Evolutionary conservation across 805 yeast species (phyloP).

Genomic region (Saccharomyces jurei): DNA sequence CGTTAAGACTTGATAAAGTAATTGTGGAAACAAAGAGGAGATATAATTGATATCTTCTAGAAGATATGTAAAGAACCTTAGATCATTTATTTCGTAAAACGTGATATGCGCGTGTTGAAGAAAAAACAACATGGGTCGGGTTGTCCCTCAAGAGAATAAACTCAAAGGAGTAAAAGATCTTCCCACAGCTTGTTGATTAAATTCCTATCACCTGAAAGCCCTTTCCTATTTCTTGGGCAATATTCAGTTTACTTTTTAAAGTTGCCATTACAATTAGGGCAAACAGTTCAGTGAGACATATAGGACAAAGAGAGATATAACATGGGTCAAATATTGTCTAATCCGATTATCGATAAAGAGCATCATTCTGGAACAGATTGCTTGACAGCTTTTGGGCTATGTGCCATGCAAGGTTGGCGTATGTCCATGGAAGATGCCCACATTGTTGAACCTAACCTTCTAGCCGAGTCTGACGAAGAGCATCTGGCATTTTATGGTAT

Average conservation of each 20-base stretch:
- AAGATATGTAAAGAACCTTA: neutral
- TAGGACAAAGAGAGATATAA: neutral
- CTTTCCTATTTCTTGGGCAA: neutral
- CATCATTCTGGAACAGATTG: conserved; percentile 64
- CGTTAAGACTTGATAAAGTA: neutral
- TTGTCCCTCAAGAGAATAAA: neutral
- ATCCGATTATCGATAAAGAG: conserved; percentile 67
- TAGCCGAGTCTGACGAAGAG: conserved; percentile 25
- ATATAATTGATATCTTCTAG: neutral
- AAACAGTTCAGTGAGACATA: neutral
- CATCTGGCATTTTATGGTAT: conserved; percentile 82
- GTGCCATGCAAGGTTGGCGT: conserved; percentile 99
- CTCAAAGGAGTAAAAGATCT: neutral
- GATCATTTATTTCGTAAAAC: neutral
- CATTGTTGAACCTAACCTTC: conserved; percentile 37
- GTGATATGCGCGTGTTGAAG: neutral
- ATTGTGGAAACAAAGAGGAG: neutral
- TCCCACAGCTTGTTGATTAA: neutral
- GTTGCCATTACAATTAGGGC: conserved; percentile 20
- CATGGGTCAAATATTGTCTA: conserved; percentile 98
- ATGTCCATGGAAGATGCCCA: conserved; percentile 96
- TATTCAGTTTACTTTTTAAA: neutral
- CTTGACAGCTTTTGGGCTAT: conserved; percentile 68
- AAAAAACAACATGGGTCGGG: neutral
- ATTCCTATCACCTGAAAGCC: neutral